Conservation (phyloP, 2,329 filamentous ascomycete species). For the Pleomassaria siparia region DNA sequence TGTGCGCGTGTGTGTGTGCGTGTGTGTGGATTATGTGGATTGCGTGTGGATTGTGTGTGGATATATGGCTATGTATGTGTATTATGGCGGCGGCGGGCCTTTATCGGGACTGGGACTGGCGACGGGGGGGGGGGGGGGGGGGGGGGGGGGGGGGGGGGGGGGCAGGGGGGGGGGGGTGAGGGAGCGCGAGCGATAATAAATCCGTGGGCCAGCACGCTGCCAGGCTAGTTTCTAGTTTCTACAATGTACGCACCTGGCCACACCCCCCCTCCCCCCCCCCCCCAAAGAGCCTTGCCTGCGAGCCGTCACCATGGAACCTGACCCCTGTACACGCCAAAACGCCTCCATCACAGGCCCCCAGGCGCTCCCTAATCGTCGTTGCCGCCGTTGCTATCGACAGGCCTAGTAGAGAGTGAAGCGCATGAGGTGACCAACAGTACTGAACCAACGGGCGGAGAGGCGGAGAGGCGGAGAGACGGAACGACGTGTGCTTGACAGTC, state of each 20-base stretch:
- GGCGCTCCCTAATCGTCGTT: neutral
- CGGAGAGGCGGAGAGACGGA: too few relatives aligned
- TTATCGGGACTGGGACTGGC: conserved; percentile 5
- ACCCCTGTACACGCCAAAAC: neutral
- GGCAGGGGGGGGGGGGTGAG: too few relatives aligned
- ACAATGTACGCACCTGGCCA: conserved; percentile 2
- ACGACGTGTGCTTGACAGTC: too few relatives aligned
- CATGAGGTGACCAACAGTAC: too few relatives aligned
- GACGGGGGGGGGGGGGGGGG: too few relatives aligned
- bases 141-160: too few relatives aligned
- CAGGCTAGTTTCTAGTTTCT: too few relatives aligned
- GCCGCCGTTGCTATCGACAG: neutral
- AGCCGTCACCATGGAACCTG: conserved; percentile 1
- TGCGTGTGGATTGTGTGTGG: neutral
- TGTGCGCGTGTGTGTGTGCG: too few relatives aligned
- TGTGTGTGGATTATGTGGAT: neutral
- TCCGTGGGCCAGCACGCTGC: conserved; percentile 5
- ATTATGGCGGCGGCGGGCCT: neutral
- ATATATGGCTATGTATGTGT: neutral
- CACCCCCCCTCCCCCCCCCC: neutral
- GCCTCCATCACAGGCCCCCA: neutral
- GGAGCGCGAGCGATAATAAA: conserved; percentile 10
- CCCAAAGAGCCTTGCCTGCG: conserved; percentile 2
- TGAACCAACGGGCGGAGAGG: too few relatives aligned
- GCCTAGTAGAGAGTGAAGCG: neutral